Conservation (phyloP, 1,284 basidiomycete species). For the Sanghuangporus weigelae region DNA sequence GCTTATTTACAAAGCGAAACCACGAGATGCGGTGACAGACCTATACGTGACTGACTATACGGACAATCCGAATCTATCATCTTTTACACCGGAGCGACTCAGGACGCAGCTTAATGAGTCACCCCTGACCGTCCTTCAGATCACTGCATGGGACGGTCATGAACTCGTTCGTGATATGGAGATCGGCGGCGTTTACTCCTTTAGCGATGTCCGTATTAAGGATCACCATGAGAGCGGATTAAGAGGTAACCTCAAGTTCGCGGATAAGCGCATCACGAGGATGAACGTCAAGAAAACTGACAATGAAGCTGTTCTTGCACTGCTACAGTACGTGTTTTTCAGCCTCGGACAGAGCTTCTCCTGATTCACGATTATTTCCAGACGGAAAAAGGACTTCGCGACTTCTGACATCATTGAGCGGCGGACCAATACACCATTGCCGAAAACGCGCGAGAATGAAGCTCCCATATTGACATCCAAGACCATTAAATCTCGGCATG, state of each 20-base stretch:
- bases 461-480: background rate
- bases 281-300: conserved; percentile 33
- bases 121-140: conserved; percentile 46
- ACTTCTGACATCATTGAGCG: conserved; percentile 5
- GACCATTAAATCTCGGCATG: conserved; percentile 5
- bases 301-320: conserved; percentile 26
- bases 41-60: conserved; percentile 69
- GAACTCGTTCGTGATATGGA: conserved; percentile 35
- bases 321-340: conserved; percentile 26
- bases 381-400: conserved; percentile 25
- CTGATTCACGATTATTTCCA: conserved; percentile 9
- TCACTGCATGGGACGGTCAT: conserved; percentile 44
- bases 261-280: conserved; percentile 44
- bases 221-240: conserved; percentile 28
- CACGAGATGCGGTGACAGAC: conserved; percentile 30
- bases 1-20: conserved; percentile 42
- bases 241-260: conserved; percentile 50
- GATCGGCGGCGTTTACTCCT: conserved; percentile 39
- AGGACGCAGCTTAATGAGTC: conserved; percentile 35
- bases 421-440: background rate
- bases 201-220: conserved; percentile 49
- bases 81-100: conserved; percentile 18
- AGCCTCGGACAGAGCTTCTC: background rate
- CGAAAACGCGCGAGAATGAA: background rate
- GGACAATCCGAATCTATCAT: conserved; percentile 37